Conservation (phyloP, 345 rosid genomes). For the Populus ilicifolia region DNA sequence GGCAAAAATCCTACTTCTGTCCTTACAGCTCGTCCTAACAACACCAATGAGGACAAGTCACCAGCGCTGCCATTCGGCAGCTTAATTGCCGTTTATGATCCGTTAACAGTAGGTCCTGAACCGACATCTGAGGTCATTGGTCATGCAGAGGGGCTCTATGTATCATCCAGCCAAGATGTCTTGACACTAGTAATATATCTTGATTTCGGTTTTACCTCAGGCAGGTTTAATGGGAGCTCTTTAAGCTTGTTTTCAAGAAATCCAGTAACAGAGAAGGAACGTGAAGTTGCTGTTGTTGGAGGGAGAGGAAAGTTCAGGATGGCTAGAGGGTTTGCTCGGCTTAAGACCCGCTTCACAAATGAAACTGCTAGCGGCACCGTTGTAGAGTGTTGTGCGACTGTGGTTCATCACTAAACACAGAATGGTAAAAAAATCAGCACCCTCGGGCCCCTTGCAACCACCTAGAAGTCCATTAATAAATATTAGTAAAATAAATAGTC, state of each 20-base stretch:
- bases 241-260: constrained; percentile 31
- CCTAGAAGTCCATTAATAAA: not conserved
- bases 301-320: constrained; percentile 1
- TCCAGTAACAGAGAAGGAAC: not conserved
- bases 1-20: constrained; percentile 13
- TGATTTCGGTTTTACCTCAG: constrained; percentile 42
- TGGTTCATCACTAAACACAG: constrained; percentile 23
- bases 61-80: constrained; percentile 25
- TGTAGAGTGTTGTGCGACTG: constrained; percentile 32
- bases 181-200: constrained; percentile 29
- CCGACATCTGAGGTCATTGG: constrained; percentile 29
- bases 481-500: no score
- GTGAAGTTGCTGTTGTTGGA: not conserved
- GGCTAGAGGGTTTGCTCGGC: not conserved
- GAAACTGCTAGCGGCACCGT: constrained; percentile 34
- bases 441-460: no score
- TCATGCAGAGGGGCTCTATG: constrained; percentile 41
- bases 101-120: constrained; percentile 37
- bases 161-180: constrained; percentile 25
- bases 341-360: not conserved
- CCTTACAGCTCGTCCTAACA: constrained; percentile 10
- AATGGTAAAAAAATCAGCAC: no score
- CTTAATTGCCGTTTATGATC: constrained; percentile 43
- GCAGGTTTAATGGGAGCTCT: constrained; percentile 45
- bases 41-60: not conserved